phyloP scores from a whole-genome alignment of 257 asterid species.

The Primulina huaijiensis region DNA sequence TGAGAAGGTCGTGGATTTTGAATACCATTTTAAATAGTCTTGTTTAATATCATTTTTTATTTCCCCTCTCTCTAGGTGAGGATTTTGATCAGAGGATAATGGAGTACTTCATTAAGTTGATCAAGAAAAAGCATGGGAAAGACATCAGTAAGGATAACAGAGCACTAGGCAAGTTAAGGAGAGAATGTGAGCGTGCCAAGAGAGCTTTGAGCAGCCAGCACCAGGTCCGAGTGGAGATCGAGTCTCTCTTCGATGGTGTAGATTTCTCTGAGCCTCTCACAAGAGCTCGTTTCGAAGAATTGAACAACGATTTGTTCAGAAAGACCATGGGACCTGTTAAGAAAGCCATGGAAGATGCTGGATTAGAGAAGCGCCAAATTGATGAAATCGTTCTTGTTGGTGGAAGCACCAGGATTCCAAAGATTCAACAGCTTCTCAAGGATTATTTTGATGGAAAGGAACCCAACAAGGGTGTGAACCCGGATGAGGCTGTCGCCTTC shows the following conservation, averaged over 20 bases:
- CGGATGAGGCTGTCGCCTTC: conserved; percentile 95
- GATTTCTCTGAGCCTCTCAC: conserved; percentile 96
- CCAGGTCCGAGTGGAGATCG: conserved; percentile 94
- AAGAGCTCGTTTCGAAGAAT: conserved; percentile 93
- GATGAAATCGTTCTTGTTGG: conserved; percentile 97
- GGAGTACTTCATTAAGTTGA: conserved; percentile 94
- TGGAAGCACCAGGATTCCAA: conserved; percentile 96
- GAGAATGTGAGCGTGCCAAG: conserved; percentile 91
- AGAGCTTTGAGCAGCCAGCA: conserved; percentile 97
- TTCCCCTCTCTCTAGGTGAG: conserved; percentile 60
- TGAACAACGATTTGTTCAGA: conserved; percentile 90
- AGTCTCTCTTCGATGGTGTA: conserved; percentile 84
- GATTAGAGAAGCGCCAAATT: conserved; percentile 70
- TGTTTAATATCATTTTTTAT: neutral
- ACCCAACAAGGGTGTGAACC: conserved; percentile 94
- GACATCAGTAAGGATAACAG: conserved; percentile 96
- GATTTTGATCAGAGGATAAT: conserved; percentile 94
- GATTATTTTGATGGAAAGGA: conserved; percentile 93
- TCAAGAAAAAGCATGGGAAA: conserved; percentile 92
- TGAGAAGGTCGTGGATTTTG: neutral
- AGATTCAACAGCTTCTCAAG: conserved; percentile 82
- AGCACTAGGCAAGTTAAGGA: conserved; percentile 93
- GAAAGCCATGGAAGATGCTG: conserved; percentile 99
- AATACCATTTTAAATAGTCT: neutral
- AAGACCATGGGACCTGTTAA: conserved; percentile 98